These are phyloP conservation scores for Dalbergia oliveri DNA, from an alignment of 306 rosid species.

Conservation along the genomic window DNA sequence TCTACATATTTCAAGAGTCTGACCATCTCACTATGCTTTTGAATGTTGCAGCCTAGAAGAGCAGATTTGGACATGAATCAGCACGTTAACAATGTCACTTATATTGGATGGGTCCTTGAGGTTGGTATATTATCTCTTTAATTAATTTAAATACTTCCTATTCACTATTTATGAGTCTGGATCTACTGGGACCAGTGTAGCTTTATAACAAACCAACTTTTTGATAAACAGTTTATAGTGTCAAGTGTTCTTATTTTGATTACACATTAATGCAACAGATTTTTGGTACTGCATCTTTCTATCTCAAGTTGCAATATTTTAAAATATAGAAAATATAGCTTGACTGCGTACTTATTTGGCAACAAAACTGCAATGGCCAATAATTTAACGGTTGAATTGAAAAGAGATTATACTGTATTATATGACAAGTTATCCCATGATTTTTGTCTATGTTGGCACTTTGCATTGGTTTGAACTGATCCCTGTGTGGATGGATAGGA, in stretches of 20 bases:
- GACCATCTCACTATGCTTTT: constrained; percentile 51
- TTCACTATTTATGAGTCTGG: constrained; percentile 22
- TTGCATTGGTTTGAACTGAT: background rate
- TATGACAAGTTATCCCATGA: background rate
- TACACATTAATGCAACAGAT: background rate
- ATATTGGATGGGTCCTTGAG: constrained; percentile 98
- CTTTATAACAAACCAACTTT: background rate
- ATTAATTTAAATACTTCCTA: constrained; percentile 3
- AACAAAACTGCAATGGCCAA: background rate
- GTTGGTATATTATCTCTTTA: constrained; percentile 51
- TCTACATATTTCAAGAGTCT: constrained; percentile 25
- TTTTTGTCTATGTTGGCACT: background rate
- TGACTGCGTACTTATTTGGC: background rate
- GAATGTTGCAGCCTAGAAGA: constrained; percentile 82
- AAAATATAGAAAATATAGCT: background rate
- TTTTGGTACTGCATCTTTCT: background rate
- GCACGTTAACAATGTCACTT: constrained; percentile 92
- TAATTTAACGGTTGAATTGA: background rate
- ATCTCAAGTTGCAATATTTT: background rate
- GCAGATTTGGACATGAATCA: constrained; percentile 97
- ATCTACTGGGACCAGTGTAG: background rate
- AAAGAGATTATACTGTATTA: background rate
- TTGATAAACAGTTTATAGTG: background rate
- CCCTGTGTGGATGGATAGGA: background rate
- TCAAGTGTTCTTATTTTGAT: background rate